Evolutionary conservation across 345 rosid genomes (phyloP), one percentile per base, ranked within the genome.

Genomic region (Euphorbia pulcherrima): DNA sequence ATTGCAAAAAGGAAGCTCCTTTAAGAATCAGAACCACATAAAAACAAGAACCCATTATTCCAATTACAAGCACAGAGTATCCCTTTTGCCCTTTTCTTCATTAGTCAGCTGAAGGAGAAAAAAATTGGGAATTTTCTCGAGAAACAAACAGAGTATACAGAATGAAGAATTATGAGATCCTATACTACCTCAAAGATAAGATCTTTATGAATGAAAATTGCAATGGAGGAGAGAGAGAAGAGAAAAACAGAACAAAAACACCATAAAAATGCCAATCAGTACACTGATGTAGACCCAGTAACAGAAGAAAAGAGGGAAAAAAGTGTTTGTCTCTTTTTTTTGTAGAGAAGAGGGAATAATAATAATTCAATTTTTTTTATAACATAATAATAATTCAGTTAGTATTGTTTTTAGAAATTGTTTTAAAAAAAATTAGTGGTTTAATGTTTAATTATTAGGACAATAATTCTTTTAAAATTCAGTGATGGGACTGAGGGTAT

Each of bases 111-210:
- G n/a, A n/a, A n/a, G n/a, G n/a, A n/a, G n/a, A n/a, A n/a, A n/a
- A n/a, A 41, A 59, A 56, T n/a, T n/a, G 39, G 62, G 85, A 83
- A 76, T 80, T 85, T 79, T 81, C 80, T 79, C 65, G 79, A 79
- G 88, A 76, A 70, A 60, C 61, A 66, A 61, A 28, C 68, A 70
- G 17, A 44, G 18, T 27, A 61, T 62, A 41, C 65, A 50, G 72
- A 68, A 65, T 74, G 79, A 75, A 81, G 81, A 87, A 83, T 84
- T 83, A 84, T 80, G 86, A 86, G 87, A 85, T 83, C 85, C 90
- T 88, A 77, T 72, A 72, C 70, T 80, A 33, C 37, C 62, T 16
- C 18, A 29, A 68, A n/a, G 11, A 30, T 27, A 29, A 67, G 28
- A 71, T 14, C 63, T 18, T 61, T 53, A 29, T 61, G 37, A 29